Evolutionary conservation across 1,139 yeast genomes (phyloP).

Genomic region (Lodderomyces margitis): DNA sequence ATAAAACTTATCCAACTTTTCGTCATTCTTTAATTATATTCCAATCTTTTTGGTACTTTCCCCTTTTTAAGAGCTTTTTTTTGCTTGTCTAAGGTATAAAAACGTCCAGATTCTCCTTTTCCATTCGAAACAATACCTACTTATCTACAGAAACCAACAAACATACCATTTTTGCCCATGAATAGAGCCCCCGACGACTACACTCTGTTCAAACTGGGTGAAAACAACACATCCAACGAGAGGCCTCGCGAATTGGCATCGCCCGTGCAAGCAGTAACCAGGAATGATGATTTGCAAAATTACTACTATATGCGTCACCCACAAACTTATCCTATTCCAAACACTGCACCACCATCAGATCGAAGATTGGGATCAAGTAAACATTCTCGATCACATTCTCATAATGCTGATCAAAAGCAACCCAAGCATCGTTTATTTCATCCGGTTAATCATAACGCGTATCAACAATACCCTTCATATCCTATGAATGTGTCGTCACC

Average conservation of each 20-base stretch:
- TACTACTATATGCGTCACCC: constrained; percentile 1
- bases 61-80: too few species aligned
- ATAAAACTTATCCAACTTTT: constrained; percentile 4
- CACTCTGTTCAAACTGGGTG: neutral
- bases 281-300: constrained; percentile 1
- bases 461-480: constrained; percentile 3
- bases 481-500: constrained; percentile 5
- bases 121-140: too few species aligned
- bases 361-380: neutral
- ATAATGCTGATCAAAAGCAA: constrained; percentile 6
- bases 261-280: constrained; percentile 1
- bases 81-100: too few species aligned
- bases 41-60: neutral
- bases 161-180: neutral
- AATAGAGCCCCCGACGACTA: neutral
- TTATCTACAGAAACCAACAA: neutral
- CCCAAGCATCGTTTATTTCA: constrained; percentile 10
- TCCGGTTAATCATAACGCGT: constrained; percentile 14
- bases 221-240: neutral
- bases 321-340: neutral
- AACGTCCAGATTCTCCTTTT: too few species aligned
- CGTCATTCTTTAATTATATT: constrained; percentile 3
- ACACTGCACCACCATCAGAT: constrained; percentile 5
- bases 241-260: neutral
- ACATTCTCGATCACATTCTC: constrained; percentile 13